phyloP scores from a whole-genome alignment of 208 protist species.

The Leishmania arabica region DNA sequence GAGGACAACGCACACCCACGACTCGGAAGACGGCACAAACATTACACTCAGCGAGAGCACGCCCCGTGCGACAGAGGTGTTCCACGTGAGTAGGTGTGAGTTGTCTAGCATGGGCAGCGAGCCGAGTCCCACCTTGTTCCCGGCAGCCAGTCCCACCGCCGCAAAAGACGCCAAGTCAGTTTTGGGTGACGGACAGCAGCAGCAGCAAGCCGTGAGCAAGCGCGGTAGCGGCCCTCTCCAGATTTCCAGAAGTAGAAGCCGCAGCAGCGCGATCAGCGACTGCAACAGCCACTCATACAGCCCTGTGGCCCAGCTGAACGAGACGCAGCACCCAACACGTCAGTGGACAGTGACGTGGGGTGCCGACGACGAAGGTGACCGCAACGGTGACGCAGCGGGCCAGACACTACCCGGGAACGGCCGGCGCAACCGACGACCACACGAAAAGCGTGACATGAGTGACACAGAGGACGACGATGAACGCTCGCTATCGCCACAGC shows the following conservation, averaged over 20 bases:
- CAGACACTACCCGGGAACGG: background rate
- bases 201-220: background rate
- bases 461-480: slow-evolving; percentile 10
- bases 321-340: background rate
- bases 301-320: background rate
- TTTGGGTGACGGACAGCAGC: background rate
- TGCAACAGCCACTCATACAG: background rate
- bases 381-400: background rate
- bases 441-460: background rate
- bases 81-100: background rate
- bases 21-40: background rate
- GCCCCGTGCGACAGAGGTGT: background rate
- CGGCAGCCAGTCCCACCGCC: background rate
- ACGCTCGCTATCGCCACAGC: slow-evolving; percentile 5
- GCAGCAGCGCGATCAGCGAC: background rate
- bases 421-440: background rate
- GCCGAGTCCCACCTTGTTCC: background rate
- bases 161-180: too few species aligned
- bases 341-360: background rate
- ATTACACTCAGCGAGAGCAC: background rate
- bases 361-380: background rate
- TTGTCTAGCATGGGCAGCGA: background rate
- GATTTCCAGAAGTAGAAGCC: background rate
- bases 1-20: background rate
- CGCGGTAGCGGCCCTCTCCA: background rate